Evolutionary conservation across 2,329 filamentous ascomycete species (phyloP), one percentile per base, ranked within the genome.

Genomic region (Cercospora citrullina): DNA sequence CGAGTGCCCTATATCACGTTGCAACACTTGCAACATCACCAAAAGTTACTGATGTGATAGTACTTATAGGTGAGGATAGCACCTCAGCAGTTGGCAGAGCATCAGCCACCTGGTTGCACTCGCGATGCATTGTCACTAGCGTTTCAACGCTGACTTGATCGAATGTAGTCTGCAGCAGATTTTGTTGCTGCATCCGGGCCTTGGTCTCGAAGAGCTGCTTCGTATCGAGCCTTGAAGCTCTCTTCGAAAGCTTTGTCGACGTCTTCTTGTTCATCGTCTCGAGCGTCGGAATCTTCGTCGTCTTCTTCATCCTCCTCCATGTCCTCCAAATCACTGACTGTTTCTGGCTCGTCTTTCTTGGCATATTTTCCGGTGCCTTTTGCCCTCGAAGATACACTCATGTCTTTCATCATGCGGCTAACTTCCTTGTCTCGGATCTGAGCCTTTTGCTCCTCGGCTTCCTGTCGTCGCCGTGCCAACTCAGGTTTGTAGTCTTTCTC

Each of bases 341-440:
- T 85, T 75, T 84, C 82, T 4, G 83, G 80, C 66, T 84, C 83
- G 57, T 80, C 80, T 68, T 80, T 81, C 63, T 69, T 71, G n/a
- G 66, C 66, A 59, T 78, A 78, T 42, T 79, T 78, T 14, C 72
- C 75, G 9, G 75, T 76, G 18, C 74, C 74, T 60, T 78, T 78
- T n/a, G 73, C 71, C 58, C 74, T 76, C 45, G 78, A 80, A 21
- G 83, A 83, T 57, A 92, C 86, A 63, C 85, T 85, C 92, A 99
- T 96, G 73, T 95, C 94, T 78, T 91, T 90, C 93, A 99, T 97
- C 84, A 99, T 88, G 82, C 92, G 93, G 69, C 91, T 92, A 30
- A 99, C 82, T 79, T 99, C 94, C 75, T 90, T 87, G 75, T 97
- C 90, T 57, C 93, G 86, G 30, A 87, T 82, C 67, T 86, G 86